A percentile compares a stretch with the other conserved stretches of the same genome.
These are phyloP conservation scores for Crithidia brevicula DNA, from an alignment of 208 protist species.

Conservation along the genomic window DNA sequence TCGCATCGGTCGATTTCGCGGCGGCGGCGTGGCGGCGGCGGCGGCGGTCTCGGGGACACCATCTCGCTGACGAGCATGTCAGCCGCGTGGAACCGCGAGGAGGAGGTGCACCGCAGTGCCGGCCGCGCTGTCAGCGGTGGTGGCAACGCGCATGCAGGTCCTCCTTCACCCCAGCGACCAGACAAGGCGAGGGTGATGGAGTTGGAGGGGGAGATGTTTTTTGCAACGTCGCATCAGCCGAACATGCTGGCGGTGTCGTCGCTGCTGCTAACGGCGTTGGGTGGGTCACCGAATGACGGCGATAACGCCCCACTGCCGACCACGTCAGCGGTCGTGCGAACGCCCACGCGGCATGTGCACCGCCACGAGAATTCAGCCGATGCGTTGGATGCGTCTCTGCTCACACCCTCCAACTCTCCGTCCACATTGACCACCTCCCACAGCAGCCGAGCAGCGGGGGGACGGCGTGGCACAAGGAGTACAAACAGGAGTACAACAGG, in stretches of 20 bases:
- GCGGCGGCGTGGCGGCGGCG: background rate
- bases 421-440: background rate
- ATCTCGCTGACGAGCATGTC: constrained; percentile 33
- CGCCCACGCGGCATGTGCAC: too few species aligned
- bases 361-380: too few species aligned
- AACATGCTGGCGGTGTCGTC: constrained; percentile 1
- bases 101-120: background rate
- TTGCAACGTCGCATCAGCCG: background rate
- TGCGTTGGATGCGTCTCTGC: too few species aligned
- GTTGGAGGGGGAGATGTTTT: background rate
- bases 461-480: too few species aligned
- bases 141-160: too few species aligned
- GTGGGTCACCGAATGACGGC: too few species aligned
- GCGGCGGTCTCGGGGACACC: constrained; percentile 2
- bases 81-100: constrained; percentile 29
- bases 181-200: background rate
- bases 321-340: too few species aligned
- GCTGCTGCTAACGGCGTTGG: constrained; percentile 5
- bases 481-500: too few species aligned
- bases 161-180: too few species aligned
- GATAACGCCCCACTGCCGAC: too few species aligned
- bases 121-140: background rate
- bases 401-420: background rate
- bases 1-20: background rate
- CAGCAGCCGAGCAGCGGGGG: too few species aligned